Evolutionary conservation across 139 green algal genomes (phyloP).

Genomic region (Yamagishiella unicocca): DNA sequence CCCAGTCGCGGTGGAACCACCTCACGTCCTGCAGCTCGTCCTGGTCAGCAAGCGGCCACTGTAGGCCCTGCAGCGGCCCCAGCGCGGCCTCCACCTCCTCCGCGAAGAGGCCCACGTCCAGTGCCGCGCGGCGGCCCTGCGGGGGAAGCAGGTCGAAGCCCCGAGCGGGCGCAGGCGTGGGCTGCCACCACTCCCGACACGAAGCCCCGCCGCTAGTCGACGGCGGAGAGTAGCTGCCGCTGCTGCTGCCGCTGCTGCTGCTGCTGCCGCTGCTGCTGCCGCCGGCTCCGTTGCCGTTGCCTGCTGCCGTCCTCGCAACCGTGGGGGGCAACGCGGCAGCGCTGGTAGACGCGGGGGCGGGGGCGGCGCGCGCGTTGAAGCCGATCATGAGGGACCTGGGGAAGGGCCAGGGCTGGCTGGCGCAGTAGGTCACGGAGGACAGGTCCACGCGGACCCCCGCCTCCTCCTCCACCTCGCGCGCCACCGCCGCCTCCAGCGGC

Average conservation of each 20-base stretch:
- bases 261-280: not conserved
- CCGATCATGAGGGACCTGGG: conserved; percentile 88
- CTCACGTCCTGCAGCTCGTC: conserved; percentile 48
- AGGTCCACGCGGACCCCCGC: conserved; percentile 4
- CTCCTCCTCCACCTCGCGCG: conserved; percentile 75
- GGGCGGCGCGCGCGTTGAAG: conserved; percentile 59
- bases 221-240: not conserved
- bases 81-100: conserved; percentile 44
- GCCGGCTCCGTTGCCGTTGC: not conserved
- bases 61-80: conserved; percentile 13
- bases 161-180: not conserved
- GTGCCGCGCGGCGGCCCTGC: conserved; percentile 35
- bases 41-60: not conserved
- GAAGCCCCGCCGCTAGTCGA: not conserved
- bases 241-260: not conserved
- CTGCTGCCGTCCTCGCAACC: not conserved
- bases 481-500: conserved; percentile 84
- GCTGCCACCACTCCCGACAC: conserved; percentile 26
- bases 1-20: conserved; percentile 56
- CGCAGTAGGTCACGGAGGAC: conserved; percentile 68
- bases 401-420: conserved; percentile 92
- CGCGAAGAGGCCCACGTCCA: conserved; percentile 22
- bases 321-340: conserved; percentile 4
- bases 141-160: conserved; percentile 24
- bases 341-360: not conserved